Base-by-base conservation (phyloP, 2,329 filamentous ascomycete genomes). In the Ophiocordyceps camponoti-saundersi region DNA sequence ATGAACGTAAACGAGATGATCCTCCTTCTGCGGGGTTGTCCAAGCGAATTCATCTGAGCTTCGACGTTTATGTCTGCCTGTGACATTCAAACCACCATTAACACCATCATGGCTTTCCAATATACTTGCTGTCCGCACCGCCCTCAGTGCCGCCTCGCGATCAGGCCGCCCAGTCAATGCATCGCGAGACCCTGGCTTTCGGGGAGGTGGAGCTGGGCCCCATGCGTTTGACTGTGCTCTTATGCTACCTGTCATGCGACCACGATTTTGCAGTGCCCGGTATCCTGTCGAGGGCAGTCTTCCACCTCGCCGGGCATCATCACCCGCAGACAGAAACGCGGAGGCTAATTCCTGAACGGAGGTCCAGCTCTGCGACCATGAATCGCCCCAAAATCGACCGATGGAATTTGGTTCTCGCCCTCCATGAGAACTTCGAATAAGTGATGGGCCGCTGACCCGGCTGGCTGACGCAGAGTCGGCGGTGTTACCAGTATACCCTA, bases 1-100 rank as follows among this genome's bases (percentile, higher is more conserved):
- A 63, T 98, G 92, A 46, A 96, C 71, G 61, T 96, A 98, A 18
- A 90, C 89, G 51, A 96, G 67, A 21, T 86, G 84, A 53, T 93
- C 83, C 54, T 79, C 73, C 45, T 78, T 71, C 32, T 82, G 78
- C 32, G 78, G 71, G 45, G 80, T 74, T 11, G 59, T 51, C 29
- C 61, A 53, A 26, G 61, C 48, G n/a, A 65, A 56, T 46, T 85
- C 81, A 55, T 85, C 80, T 5, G 82, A 86, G 44, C 73, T 80
- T 52, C 82, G 71, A 53, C 79, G 72, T 64, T 86, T 86, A 58
- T 70, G 74, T 50, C 65, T 69, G 23, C 75, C 72, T 2, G 65
- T 60, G 23, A 73, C 63, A 53, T 81, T 74, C 41, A 80, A 57
- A 2, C 71, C 72, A 3, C 72, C 74, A 49, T 77, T 77, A 34